Evolutionary conservation across 2,329 filamentous ascomycete species (phyloP), one percentile per base, ranked within the genome.

Genomic region (Zymoseptoria pseudotritici): DNA sequence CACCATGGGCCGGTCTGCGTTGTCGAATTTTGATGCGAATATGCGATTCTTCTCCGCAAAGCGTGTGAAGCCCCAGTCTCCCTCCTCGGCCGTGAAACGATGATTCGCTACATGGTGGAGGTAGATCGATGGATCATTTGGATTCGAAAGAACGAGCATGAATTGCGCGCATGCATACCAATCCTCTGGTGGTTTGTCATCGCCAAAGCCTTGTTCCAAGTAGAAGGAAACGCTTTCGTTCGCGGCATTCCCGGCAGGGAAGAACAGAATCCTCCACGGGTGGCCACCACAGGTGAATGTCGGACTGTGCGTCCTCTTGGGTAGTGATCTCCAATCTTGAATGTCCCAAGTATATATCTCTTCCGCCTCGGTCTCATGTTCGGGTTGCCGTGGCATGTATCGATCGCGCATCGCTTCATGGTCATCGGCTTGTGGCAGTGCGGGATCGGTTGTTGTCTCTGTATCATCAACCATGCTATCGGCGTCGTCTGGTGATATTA

Each of bases 131-230:
- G 94, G 93, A 69, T 97, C 91, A 71, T 93, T 90, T 53, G 88
- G 87, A 74, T 97, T 99, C 87, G 90, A 97, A 58, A 99, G 80
- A 4, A 97, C 93, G 54, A 99, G 81, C 60, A 90, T 87, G 75
- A 99, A 99, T 73, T 97, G 94, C 52, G 96, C 91, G 72, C 94
- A 99, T 69, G 91, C 93, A 75, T 92, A 94, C 91, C 93, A 99
- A 72, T 96, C 89, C 52, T 96, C 90, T 11, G 93, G 91, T 10
- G 93, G 83, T 62, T 85, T 84, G 50, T 73, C 69, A 20, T 88
- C 80, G 29, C 90, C 88, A 76, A 90, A 96, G 52, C 91, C 94
- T 74, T 97, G 94, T 74, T 99, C 94, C 21, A 99, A 84, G 75
- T 97, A 99, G 73, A 99, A 90, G 5, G 94, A 97, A 53, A 89